Evolutionary conservation across 148 eudicot genomes (phyloP).

Genomic region (Fagopyrum homotropicum): DNA sequence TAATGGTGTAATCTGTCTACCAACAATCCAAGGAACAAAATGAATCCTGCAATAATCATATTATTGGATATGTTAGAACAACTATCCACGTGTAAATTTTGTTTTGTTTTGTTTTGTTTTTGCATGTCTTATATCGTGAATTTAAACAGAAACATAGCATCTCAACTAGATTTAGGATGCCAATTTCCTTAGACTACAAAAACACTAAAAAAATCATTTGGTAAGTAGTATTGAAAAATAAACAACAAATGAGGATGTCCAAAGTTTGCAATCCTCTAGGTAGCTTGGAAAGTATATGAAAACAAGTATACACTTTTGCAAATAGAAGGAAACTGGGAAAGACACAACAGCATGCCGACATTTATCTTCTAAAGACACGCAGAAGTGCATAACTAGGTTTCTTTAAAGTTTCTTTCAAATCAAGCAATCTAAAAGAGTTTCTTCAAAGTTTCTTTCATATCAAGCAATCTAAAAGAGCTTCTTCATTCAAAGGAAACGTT

Average conservation of each 20-base stretch:
- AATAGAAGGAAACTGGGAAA: not conserved
- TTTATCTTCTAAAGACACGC: not conserved
- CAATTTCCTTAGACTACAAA: too few species aligned
- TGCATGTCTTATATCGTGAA: not conserved
- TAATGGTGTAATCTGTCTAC: slow-evolving; percentile 41
- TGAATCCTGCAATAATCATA: slow-evolving; percentile 28
- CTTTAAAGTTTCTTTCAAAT: not conserved
- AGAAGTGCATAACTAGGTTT: not conserved
- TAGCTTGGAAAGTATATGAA: not conserved
- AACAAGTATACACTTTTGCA: not conserved
- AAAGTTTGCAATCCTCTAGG: not conserved
- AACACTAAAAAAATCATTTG: too few species aligned
- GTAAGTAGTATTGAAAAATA: not conserved
- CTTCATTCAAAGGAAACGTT: not conserved
- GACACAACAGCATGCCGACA: not conserved
- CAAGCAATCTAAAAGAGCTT: not conserved
- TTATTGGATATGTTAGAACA: not conserved
- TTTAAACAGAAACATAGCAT: not conserved
- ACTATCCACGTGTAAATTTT: not conserved
- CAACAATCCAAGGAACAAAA: slow-evolving; percentile 36
- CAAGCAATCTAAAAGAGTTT: not conserved
- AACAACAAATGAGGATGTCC: not conserved
- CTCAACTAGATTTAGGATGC: not conserved
- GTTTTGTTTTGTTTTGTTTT: not conserved
- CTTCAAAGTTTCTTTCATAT: not conserved